Percentiles rank a stretch among this genome's conserved stretches.
Evolutionary conservation across 2,329 filamentous ascomycete genomes (phyloP).

Genomic region (Zymoseptoria tritici): DNA sequence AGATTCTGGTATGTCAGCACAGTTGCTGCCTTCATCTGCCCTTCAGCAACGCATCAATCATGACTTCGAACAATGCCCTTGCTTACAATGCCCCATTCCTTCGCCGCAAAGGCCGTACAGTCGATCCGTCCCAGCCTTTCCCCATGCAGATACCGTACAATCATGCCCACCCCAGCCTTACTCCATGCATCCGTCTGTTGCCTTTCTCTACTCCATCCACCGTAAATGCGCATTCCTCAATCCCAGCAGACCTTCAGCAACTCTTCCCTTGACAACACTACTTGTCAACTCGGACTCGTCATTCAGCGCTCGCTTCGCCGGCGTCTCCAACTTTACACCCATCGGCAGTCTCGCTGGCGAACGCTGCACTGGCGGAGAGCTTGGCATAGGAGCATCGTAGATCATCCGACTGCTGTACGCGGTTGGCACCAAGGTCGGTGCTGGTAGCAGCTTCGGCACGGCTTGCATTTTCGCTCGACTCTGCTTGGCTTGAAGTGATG

Average conservation of each 20-base stretch:
- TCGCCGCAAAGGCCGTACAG: neutral
- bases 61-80: neutral
- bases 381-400: conserved; percentile 13
- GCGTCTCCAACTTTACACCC: conserved; percentile 4
- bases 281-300: conserved; percentile 36
- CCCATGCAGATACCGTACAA: neutral
- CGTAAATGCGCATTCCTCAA: conserved; percentile 25
- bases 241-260: conserved; percentile 48
- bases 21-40: neutral
- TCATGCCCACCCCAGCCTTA: neutral
- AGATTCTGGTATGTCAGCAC: neutral
- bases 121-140: neutral
- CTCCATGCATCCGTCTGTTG: neutral
- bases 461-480: neutral
- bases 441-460: conserved; percentile 14
- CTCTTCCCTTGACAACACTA: conserved; percentile 43
- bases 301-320: conserved; percentile 1
- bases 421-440: conserved; percentile 35
- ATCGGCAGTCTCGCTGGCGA: conserved; percentile 17
- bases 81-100: too few species aligned
- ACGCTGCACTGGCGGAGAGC: conserved; percentile 7
- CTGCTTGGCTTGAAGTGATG: neutral
- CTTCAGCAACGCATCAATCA: neutral
- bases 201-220: neutral
- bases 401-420: conserved; percentile 33